Percentiles rank a stretch among this genome's conserved stretches.
Evolutionary conservation across 768 basidiomycete genomes (phyloP).

Genomic region (Solioccasus polychromus): DNA sequence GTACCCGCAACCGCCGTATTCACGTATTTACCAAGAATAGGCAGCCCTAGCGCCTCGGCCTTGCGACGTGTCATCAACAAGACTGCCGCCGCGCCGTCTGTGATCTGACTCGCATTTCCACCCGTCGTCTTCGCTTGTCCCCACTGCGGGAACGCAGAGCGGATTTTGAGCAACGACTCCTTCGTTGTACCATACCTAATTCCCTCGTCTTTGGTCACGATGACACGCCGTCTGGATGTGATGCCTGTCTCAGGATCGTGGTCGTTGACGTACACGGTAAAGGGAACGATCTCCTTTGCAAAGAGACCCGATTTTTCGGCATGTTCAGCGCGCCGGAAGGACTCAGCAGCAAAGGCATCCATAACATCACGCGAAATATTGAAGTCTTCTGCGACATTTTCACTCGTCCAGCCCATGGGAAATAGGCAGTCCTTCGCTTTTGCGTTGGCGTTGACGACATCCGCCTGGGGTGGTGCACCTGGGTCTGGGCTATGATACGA

Average conservation of each 20-base stretch:
- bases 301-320: conserved; percentile 71
- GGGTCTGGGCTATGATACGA: conserved; percentile 51
- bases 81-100: conserved; percentile 81
- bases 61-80: conserved; percentile 77
- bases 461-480: conserved; percentile 59
- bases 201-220: conserved; percentile 71
- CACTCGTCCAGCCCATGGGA: conserved; percentile 90
- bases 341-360: conserved; percentile 70
- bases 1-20: conserved; percentile 67
- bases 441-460: conserved; percentile 52
- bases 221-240: conserved; percentile 42
- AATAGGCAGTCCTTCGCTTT: conserved; percentile 59
- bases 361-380: conserved; percentile 69
- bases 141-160: conserved; percentile 82
- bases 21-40: conserved; percentile 74
- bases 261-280: conserved; percentile 62
- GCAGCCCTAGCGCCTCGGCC: conserved; percentile 71
- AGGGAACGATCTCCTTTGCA: conserved; percentile 68
- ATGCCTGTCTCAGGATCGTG: conserved; percentile 55
- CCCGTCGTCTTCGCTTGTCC: conserved; percentile 71
- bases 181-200: conserved; percentile 73
- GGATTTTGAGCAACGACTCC: conserved; percentile 59
- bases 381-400: conserved; percentile 79
- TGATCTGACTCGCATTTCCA: conserved; percentile 83
- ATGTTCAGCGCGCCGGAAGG: conserved; percentile 75